Conservation (phyloP, 2,329 filamentous ascomycete genomes). For the Cytospora chrysosperma region DNA sequence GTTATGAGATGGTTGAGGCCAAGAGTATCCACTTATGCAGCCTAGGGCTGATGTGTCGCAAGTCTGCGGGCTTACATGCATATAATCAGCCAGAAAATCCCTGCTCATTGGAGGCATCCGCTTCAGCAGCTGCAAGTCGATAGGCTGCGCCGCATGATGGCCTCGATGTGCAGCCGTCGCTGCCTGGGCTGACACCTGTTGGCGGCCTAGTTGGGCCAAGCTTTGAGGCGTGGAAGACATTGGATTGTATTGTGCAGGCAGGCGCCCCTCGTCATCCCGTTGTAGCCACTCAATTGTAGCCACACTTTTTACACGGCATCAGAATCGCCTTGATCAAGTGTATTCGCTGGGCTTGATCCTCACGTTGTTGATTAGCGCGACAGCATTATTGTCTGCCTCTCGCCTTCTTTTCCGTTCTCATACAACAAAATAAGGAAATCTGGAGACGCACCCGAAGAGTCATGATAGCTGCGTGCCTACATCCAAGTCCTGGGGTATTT, state of each 20-base stretch:
- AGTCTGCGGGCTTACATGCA: constrained; percentile 2
- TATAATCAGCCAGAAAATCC: background rate
- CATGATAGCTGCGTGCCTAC: no score
- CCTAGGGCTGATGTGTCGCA: constrained; percentile 4
- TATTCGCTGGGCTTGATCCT: background rate
- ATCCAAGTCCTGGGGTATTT: no score
- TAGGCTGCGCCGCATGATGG: constrained; percentile 13
- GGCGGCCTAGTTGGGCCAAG: background rate
- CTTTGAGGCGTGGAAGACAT: background rate
- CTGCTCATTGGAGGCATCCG: constrained; percentile 1
- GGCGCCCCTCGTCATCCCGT: background rate
- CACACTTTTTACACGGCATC: background rate
- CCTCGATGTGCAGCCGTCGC: constrained; percentile 3
- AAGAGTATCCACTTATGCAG: constrained; percentile 10
- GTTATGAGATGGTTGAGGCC: constrained; percentile 5
- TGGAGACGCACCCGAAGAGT: no score
- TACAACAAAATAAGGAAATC: no score
- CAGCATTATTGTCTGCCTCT: background rate
- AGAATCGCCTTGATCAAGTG: background rate
- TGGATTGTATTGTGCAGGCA: background rate
- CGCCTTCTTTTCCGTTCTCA: no score
- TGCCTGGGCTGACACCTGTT: constrained; percentile 3
- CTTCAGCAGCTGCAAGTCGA: background rate
- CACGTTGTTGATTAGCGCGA: background rate
- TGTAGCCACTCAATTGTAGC: background rate